Percentiles rank a stretch among this genome's conserved stretches.
These are phyloP conservation scores for Podila horticola DNA, from an alignment of 192 early-diverging fungal species.

Conservation along the genomic window DNA sequence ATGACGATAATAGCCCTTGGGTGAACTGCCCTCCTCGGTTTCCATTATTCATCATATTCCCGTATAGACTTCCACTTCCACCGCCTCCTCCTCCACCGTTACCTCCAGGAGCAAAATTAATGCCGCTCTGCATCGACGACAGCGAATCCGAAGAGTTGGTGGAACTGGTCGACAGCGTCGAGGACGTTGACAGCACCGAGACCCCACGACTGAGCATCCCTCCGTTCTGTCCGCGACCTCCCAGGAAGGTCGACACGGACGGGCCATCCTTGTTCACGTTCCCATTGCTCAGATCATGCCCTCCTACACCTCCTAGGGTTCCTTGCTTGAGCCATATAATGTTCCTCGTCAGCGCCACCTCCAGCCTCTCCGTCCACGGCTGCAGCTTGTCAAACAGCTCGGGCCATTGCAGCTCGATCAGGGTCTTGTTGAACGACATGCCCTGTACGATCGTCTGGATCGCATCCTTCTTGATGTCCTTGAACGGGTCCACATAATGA, in stretches of 20 bases:
- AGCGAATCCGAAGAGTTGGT: constrained; percentile 15
- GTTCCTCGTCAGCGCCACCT: constrained; percentile 13
- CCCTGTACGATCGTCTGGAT: constrained; percentile 23
- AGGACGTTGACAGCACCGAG: constrained; percentile 19
- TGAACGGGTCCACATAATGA: constrained; percentile 33
- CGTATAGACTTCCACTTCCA: not conserved
- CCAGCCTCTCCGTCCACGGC: constrained; percentile 19
- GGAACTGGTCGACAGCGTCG: constrained; percentile 13
- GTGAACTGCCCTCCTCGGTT: not conserved
- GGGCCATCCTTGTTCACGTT: not conserved
- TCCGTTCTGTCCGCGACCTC: not conserved
- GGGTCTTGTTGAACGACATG: constrained; percentile 17
- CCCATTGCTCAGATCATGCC: not conserved
- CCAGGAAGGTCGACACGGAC: not conserved
- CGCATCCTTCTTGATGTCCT: constrained; percentile 24
- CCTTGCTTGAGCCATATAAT: not conserved
- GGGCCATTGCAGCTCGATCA: constrained; percentile 41
- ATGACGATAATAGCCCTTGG: not conserved
- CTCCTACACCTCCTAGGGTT: not conserved
- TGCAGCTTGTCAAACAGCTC: constrained; percentile 37
- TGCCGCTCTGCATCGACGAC: constrained; percentile 5
- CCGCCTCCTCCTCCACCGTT: not conserved
- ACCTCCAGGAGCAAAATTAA: not conserved
- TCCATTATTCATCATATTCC: not conserved
- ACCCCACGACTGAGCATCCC: constrained; percentile 8